These are phyloP conservation scores for Gastrodia elata DNA, from an alignment of 106 monocot species.

Conservation along the genomic window DNA sequence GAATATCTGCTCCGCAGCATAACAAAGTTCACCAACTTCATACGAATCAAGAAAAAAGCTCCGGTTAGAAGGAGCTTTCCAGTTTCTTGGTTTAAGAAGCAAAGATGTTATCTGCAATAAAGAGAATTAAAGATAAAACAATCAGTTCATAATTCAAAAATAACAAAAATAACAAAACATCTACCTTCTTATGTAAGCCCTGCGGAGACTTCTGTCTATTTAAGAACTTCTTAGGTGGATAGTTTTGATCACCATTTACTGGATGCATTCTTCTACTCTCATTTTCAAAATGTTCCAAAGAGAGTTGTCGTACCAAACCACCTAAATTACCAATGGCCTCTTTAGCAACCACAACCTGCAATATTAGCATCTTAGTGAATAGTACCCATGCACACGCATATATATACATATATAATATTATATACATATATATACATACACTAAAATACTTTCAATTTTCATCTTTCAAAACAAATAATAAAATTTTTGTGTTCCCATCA, in stretches of 20 bases:
- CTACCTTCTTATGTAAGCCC: conserved; percentile 85
- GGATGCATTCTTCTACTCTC: conserved; percentile 98
- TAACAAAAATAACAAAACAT: conserved; percentile 2
- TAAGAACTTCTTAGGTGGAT: conserved; percentile 43
- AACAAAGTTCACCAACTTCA: conserved; percentile 96
- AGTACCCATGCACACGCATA: too few species aligned
- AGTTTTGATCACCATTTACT: conserved; percentile 55
- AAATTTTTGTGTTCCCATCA: too few species aligned
- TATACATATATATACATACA: too few species aligned
- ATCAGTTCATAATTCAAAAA: conserved; percentile 1
- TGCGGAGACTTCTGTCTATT: conserved; percentile 87
- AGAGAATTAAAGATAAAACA: conserved; percentile 9
- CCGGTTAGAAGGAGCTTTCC: conserved; percentile 82
- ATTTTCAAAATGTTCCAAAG: conserved; percentile 98
- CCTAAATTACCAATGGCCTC: conserved; percentile 85
- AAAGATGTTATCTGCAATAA: conserved; percentile 75
- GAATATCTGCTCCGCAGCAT: conserved; percentile 95
- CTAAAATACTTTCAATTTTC: too few species aligned
- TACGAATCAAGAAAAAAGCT: conserved; percentile 85
- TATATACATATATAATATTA: too few species aligned
- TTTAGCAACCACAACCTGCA: conserved; percentile 96
- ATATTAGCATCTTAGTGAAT: conserved; percentile 4
- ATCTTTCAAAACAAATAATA: too few species aligned
- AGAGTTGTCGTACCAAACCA: conserved; percentile 79
- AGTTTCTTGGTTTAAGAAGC: conserved; percentile 75